Percentiles rank a stretch among this genome's conserved stretches.
phyloP scores from a whole-genome alignment of 768 basidiomycete genomes.

The Serpula lacrymans region DNA sequence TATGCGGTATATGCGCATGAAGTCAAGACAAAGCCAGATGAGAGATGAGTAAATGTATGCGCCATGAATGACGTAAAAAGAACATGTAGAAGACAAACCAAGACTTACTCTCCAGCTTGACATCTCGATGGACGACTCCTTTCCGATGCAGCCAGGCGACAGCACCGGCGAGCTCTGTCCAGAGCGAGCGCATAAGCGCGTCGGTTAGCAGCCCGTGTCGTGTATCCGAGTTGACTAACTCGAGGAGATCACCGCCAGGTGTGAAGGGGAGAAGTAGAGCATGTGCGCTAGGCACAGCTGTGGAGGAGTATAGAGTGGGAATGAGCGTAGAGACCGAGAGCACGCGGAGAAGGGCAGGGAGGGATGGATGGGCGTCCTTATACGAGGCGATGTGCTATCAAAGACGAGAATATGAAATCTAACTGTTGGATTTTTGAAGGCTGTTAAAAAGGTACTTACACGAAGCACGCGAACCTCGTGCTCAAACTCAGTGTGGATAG shows the following conservation, averaged over 20 bases:
- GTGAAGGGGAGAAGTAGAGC: slow-evolving; percentile 76
- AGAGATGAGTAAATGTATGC: not conserved
- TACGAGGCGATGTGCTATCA: no score
- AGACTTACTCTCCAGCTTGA: slow-evolving; percentile 76
- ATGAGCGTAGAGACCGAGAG: no score
- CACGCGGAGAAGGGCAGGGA: no score
- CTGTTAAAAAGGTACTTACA: no score
- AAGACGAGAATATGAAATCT: no score
- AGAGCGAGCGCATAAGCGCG: slow-evolving; percentile 59
- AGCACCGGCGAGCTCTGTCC: slow-evolving; percentile 71
- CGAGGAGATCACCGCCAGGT: slow-evolving; percentile 78
- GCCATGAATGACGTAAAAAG: slow-evolving; percentile 4
- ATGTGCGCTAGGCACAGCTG: no score
- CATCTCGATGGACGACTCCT: slow-evolving; percentile 83
- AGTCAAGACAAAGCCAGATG: not conserved
- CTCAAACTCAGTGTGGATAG: no score
- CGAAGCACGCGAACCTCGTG: no score
- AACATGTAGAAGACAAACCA: slow-evolving; percentile 3
- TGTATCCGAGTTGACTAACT: slow-evolving; percentile 59
- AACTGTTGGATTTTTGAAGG: no score
- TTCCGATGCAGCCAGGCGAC: slow-evolving; percentile 88
- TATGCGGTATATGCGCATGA: no score
- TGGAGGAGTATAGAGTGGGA: no score
- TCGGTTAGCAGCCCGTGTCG: slow-evolving; percentile 37
- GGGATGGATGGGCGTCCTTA: no score